Percentiles rank a stretch among this genome's conserved stretches.
Evolutionary conservation across 129 eudicot genomes (phyloP).

Genomic region (Centaurea solstitialis): DNA sequence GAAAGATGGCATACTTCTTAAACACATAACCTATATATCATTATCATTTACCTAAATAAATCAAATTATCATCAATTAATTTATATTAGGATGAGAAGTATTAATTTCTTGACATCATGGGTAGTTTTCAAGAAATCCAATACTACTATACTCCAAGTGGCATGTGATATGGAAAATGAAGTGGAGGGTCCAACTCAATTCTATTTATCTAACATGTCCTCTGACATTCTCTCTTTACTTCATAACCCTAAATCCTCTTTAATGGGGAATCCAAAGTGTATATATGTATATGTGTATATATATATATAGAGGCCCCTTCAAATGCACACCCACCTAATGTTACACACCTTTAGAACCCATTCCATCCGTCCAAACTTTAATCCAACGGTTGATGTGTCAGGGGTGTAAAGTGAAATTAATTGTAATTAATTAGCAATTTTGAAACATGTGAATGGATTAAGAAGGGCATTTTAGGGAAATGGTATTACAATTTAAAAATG

Average conservation of each 20-base stretch:
- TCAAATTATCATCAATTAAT: not conserved
- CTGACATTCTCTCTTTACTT: slow-evolving; percentile 40
- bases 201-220: slow-evolving; percentile 41
- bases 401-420: no score
- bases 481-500: no score
- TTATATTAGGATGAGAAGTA: not conserved
- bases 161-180: slow-evolving; percentile 27
- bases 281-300: not conserved
- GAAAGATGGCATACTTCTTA: not conserved
- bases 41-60: not conserved
- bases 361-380: no score
- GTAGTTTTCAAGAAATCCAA: slow-evolving; percentile 23
- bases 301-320: not conserved
- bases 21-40: not conserved
- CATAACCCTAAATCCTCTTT: slow-evolving; percentile 27
- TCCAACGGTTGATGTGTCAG: no score
- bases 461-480: no score
- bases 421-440: no score
- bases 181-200: slow-evolving; percentile 31
- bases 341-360: no score
- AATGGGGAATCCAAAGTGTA: slow-evolving; percentile 59
- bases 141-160: slow-evolving; percentile 26
- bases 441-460: no score
- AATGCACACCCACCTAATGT: no score
- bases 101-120: slow-evolving; percentile 19